Evolutionary conservation across 2,329 filamentous ascomycete genomes (phyloP), one percentile per base, ranked within the genome.

Genomic region (Bisporella sp.): DNA sequence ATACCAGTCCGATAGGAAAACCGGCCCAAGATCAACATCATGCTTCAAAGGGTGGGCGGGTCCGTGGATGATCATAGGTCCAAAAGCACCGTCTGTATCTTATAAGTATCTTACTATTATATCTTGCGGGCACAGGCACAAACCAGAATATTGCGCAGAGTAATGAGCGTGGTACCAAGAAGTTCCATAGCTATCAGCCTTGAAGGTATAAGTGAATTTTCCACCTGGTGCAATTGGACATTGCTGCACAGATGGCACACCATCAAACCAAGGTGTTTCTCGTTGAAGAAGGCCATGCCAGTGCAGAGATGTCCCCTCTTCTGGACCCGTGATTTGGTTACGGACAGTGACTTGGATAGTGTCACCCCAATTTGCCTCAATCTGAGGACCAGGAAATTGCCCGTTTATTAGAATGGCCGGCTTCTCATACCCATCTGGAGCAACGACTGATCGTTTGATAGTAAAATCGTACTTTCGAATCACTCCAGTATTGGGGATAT

Each of bases 161-260:
- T 77, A 78, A 61, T 85, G 81, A 1, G 75, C 79, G 61, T 85
- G 82, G 48, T 83, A 84, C 77, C 77, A 82, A 3, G 70, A 71
- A 0, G 73, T 68, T 8, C 81, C 77, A 62, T 80, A 66, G 5
- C 59, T 49, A 41, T 55, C 53, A 11, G 62, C 62, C 35, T 55
- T 50, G 52, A 66, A 65, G 3, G 47, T 51, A 42, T 66, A 65
- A 9, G 57, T 61, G 45, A 64, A 64, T 11, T 55, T 57, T 21
- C 48, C 35, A 7, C 59, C 77, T 0, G 77, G 75, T 0, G 78
- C 68, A 52, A 87, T 80, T 3, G 85, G 84, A 55, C 85, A 89
- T 64, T 89, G 83, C 5, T 72, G 73, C 21, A 79, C 65, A 28
- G 72, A 69, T 41, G 68, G 68, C 0, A 71, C 69, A 8, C 73